Conservation (phyloP, 352 stramenopile species). For the Aphanomyces cochlioides region DNA sequence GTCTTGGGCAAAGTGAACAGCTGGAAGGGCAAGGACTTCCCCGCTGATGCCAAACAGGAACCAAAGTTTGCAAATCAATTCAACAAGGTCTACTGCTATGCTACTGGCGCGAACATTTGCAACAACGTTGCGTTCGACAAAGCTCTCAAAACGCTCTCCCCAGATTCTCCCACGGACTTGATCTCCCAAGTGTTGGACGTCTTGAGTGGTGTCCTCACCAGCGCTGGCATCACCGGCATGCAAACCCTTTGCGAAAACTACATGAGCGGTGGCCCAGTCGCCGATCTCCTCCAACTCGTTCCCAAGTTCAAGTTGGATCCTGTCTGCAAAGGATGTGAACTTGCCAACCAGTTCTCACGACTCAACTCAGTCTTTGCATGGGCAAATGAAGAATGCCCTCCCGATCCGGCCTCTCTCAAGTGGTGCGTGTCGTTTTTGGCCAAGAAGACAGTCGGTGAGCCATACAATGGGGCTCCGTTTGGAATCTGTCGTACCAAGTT, state of each 20-base stretch:
- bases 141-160: not conserved
- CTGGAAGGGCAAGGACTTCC: conserved; percentile 54
- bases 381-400: conserved; percentile 69
- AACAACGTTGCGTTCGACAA: conserved; percentile 33
- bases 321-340: conserved; percentile 32
- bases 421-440: conserved; percentile 62
- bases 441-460: conserved; percentile 36
- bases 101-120: conserved; percentile 67
- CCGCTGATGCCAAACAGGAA: conserved; percentile 44
- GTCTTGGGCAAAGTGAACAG: conserved; percentile 50
- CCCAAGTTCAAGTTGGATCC: not conserved
- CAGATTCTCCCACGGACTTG: not conserved
- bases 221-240: conserved; percentile 14
- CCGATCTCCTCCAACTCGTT: not conserved
- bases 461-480: conserved; percentile 20
- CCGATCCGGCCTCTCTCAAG: conserved; percentile 44
- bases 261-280: not conserved
- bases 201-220: not conserved
- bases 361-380: conserved; percentile 68
- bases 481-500: conserved; percentile 6
- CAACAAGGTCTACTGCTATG: conserved; percentile 68
- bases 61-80: conserved; percentile 54
- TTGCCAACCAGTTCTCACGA: conserved; percentile 38
- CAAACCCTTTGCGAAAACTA: conserved; percentile 9
- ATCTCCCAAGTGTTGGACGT: not conserved